A percentile compares a stretch with the other conserved stretches of the same genome.
These are phyloP conservation scores for Vanderwaltozyma verrucispora DNA, from an alignment of 805 yeast genomes.

Conservation along the genomic window DNA sequence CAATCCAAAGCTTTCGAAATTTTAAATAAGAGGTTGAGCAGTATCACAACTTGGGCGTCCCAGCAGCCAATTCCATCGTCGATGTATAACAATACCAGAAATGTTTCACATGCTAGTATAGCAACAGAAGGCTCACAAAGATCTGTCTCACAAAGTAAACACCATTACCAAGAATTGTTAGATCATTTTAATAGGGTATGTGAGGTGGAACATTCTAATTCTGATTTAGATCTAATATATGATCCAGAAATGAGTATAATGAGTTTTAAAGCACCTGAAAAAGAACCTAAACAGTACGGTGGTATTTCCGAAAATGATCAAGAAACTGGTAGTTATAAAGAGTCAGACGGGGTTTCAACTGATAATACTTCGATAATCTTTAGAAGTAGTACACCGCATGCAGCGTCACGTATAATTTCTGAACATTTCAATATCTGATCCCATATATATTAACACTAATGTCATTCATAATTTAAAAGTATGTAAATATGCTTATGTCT, in stretches of 20 bases:
- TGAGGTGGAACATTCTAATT: neutral
- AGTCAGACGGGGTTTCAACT: neutral
- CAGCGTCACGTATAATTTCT: neutral
- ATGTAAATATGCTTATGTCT: neutral
- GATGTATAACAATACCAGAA: conserved; percentile 2
- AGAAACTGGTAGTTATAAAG: neutral
- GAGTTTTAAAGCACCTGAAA: neutral
- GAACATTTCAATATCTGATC: neutral
- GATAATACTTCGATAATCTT: neutral
- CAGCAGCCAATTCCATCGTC: conserved; percentile 7
- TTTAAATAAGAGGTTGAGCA: conserved; percentile 59
- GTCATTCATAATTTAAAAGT: too few relatives aligned
- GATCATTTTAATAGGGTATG: conserved; percentile 23
- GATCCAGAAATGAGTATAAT: neutral
- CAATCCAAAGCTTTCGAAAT: conserved; percentile 87
- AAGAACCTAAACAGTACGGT: neutral
- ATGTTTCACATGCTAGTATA: conserved; percentile 5
- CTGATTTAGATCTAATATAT: neutral
- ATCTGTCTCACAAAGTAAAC: conserved; percentile 20
- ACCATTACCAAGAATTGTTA: conserved; percentile 19
- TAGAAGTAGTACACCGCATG: neutral
- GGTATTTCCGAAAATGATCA: neutral
- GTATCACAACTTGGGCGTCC: conserved; percentile 27
- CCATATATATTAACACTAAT: too few relatives aligned
- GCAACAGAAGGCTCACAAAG: conserved; percentile 13